Conservation (phyloP, 1,139 yeast genomes). For the Candida sp. region DNA sequence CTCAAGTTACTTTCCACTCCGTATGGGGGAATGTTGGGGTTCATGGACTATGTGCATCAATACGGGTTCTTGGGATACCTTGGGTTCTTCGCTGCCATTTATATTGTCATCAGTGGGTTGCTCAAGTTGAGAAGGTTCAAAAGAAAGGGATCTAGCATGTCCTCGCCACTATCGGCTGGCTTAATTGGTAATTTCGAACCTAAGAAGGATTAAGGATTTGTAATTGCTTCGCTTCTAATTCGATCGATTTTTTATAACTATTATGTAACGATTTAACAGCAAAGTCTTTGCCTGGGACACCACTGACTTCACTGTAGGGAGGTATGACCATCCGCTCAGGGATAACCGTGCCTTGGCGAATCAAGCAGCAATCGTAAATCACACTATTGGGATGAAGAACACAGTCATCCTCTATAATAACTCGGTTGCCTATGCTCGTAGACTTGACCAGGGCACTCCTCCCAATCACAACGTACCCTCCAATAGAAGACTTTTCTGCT, state of each 20-base stretch:
- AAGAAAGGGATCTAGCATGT: slow-evolving; percentile 8
- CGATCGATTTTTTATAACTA: slow-evolving; percentile 47
- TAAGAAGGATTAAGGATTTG: slow-evolving; percentile 29
- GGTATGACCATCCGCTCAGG: slow-evolving; percentile 65
- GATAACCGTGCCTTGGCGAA: slow-evolving; percentile 50
- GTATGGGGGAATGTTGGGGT: slow-evolving; percentile 36
- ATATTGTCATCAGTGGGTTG: slow-evolving; percentile 9
- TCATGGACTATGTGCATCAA: slow-evolving; percentile 49
- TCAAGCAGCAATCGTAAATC: slow-evolving; percentile 66
- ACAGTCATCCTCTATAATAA: slow-evolving; percentile 51
- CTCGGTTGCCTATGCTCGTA: slow-evolving; percentile 62
- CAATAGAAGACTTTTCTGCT: slow-evolving; percentile 33
- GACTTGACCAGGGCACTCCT: slow-evolving; percentile 38
- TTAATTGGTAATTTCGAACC: slow-evolving; percentile 23
- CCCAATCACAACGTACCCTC: slow-evolving; percentile 64
- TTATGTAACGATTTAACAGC: slow-evolving; percentile 34
- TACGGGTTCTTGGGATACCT: slow-evolving; percentile 51
- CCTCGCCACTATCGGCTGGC: slow-evolving; percentile 16
- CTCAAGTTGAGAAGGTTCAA: slow-evolving; percentile 9
- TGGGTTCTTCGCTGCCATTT: slow-evolving; percentile 20
- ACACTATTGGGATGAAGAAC: slow-evolving; percentile 45
- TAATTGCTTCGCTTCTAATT: slow-evolving; percentile 41
- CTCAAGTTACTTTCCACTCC: slow-evolving; percentile 48
- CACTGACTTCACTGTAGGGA: slow-evolving; percentile 59
- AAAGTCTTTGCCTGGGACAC: slow-evolving; percentile 37